A percentile compares a stretch with the other conserved stretches of the same genome.
These are phyloP conservation scores for Geotrichum candidum DNA, from an alignment of 1,139 yeast genomes.

Conservation along the genomic window DNA sequence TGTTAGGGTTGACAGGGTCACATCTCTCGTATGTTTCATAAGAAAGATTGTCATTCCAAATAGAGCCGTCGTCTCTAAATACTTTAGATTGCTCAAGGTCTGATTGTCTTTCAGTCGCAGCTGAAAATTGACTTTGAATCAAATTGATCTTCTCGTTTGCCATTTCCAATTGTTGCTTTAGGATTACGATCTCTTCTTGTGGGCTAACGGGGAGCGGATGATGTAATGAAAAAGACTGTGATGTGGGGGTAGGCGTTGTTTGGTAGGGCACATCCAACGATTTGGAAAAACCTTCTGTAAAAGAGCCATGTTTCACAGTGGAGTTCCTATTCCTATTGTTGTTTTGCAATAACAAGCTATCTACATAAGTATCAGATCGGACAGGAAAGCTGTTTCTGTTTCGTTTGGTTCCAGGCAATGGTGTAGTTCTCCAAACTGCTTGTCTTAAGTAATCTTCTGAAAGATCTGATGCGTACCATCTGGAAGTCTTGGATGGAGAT, in stretches of 20 bases:
- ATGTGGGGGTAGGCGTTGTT: not conserved
- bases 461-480: slow-evolving; percentile 5
- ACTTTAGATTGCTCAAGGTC: not conserved
- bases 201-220: not conserved
- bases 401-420: not conserved
- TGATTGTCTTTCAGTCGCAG: not conserved
- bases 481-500: slow-evolving; percentile 4
- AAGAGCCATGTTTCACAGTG: not conserved
- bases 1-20: not conserved
- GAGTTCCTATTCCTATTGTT: not conserved
- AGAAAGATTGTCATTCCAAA: not conserved
- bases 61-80: not conserved
- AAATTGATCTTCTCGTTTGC: slow-evolving; percentile 15
- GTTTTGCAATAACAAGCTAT: not conserved
- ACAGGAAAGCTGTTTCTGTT: slow-evolving; percentile 2
- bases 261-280: slow-evolving; percentile 4
- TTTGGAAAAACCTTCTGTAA: not conserved
- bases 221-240: not conserved
- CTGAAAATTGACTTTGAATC: slow-evolving; percentile 6
- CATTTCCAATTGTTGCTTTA: slow-evolving; percentile 16
- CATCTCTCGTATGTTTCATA: not conserved
- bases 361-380: slow-evolving; percentile 1
- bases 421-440: not conserved
- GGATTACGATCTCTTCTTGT: slow-evolving; percentile 17
- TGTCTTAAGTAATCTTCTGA: not conserved